Conservation (phyloP, 1,284 basidiomycete species). For the Marasmius tenuissimus region DNA sequence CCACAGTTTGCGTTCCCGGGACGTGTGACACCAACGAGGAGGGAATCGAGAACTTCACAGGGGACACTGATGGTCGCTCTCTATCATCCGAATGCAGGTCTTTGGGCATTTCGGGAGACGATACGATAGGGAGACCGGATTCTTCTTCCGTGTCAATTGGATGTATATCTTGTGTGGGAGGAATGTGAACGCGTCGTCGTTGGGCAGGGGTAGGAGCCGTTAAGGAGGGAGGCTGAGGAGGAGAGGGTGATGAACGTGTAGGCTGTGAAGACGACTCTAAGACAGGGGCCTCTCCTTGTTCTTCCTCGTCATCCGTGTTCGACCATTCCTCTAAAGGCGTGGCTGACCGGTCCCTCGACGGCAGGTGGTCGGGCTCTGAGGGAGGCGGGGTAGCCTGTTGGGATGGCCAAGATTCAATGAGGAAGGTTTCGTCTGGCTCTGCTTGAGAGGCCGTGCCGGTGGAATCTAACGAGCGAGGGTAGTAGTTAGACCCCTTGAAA, state of each 20-base stretch:
- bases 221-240: background rate
- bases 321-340: background rate
- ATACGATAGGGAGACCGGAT: background rate
- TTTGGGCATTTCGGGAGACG: background rate
- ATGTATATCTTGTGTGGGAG: background rate
- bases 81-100: background rate
- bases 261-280: background rate
- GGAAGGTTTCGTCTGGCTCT: background rate
- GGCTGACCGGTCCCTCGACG: background rate
- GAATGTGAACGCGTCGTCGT: background rate
- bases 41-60: background rate
- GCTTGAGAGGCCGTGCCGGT: background rate
- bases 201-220: background rate
- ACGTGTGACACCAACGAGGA: background rate
- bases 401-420: background rate
- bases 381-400: background rate
- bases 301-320: background rate
- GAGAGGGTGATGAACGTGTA: background rate
- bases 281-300: background rate
- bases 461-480: background rate
- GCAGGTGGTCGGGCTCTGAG: background rate
- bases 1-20: background rate
- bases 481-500: background rate
- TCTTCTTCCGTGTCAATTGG: background rate
- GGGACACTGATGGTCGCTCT: background rate